Evolutionary conservation across 345 rosid genomes (phyloP), one percentile per base, ranked within the genome.

Genomic region (Camelina neglecta): DNA sequence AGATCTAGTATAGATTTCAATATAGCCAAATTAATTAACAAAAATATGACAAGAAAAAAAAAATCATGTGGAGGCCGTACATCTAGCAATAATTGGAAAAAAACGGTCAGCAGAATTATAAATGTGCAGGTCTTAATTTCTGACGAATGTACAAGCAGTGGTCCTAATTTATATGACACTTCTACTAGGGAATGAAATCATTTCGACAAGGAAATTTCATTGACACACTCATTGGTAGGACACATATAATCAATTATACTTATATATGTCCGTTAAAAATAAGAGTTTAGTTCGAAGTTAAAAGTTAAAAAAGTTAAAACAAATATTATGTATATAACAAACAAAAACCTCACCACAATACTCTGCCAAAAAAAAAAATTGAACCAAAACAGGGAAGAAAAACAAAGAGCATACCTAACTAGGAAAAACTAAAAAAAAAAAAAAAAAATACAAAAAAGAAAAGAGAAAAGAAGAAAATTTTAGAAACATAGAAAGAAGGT

Each of bases 141-240:
- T 78, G 74, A 79, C 79, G 61, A 65, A 70, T 72, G 72, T 77
- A 65, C 69, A 80, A 70, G 18, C 58, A 68, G 85, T 85, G 93
- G 93, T 85, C 89, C 87, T 55, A 26, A 60, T 39, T 39, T 49
- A 59, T 58, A 77, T 26, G 73, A 77, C 45, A 71, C 71, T 72
- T 74, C 80, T 74, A 63, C 77, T 78, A 63, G 73, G 69, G 85
- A 71, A 77, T 77, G 81, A 71, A 77, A 77, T 77, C 72, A 77
- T 77, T 77, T 71, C 76, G 76, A 77, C 72, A 71, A 60, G 38
- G 76, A 77, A 71, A 41, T 65, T 29, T 20, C 76, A 65, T 71
- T 76, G 75, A 70, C 71, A 77, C 38, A 77, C 50, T 77, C 80
- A 71, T 62, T 77, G 55, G 41, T 64, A 64, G 26, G 59, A 58